Evolutionary conservation across 805 yeast species (phyloP), one percentile per base, ranked within the genome.

Genomic region (Zygosaccharomyces rouxii): DNA sequence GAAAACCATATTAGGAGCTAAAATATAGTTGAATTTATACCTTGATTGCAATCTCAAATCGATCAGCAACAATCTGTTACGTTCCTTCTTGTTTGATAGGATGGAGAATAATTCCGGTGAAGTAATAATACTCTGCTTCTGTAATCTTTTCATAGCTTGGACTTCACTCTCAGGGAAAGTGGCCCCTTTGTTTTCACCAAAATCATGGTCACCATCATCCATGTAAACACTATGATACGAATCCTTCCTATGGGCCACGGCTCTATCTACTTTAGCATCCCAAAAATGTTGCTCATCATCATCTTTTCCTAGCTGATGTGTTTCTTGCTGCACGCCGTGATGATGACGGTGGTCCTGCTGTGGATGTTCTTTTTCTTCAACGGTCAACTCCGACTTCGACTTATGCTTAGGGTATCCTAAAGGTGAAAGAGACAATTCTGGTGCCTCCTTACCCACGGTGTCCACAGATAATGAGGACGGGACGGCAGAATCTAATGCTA

Each of bases 81-180:
- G 77, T 33, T 75, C 76, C 48, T 79, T 71, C 26, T 75, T 75
- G 48, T 69, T 71, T 45, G 68, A 71, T 44, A 80, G 64, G 14
- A 72, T 71, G 3, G 75, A 67, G 47, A 79, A 62, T 3, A 79
- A 58, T 65, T 70, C 66, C 23, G 66, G 69, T 7, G 76, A 60
- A 0, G 76, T 60, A 4, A 71, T 64, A 11, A 66, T 60, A 3
- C 94, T 92, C 61, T 86, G 92, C 41, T 59, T 63, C 42, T 66
- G 68, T 31, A 65, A 45, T 29, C 62, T 54, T 38, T 63, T 59
- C 38, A 65, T 45, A 19, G 56, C 52, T 35, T 61, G 61, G 11
- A 57, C 53, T 22, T 53, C 55, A 38, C 53, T 59, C 35, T 60
- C 60, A 25, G 62, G 50, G 16, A 37, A 48, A 4, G 44, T 6